phyloP scores from a whole-genome alignment of 2,329 filamentous ascomycete species.

The Colletotrichum tanaceti region DNA sequence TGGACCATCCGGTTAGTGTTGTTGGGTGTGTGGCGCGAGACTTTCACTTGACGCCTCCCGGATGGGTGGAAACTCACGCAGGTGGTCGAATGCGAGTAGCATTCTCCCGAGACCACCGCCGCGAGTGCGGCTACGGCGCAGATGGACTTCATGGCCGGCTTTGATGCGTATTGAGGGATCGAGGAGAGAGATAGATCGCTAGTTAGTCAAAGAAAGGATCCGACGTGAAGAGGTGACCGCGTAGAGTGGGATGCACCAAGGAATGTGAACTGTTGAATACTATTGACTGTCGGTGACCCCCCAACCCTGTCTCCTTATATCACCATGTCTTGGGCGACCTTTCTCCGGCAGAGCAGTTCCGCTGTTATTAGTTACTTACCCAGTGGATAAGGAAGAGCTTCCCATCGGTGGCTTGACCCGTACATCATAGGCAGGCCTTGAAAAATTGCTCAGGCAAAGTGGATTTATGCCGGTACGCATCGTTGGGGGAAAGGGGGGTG shows the following conservation, averaged over 20 bases:
- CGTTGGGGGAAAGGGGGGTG: not conserved
- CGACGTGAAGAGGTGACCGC: not conserved
- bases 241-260: not conserved
- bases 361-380: no score
- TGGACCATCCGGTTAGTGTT: not conserved
- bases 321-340: not conserved
- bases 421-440: not conserved
- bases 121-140: not conserved
- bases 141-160: slow-evolving; percentile 3
- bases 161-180: not conserved
- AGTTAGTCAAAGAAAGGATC: no score
- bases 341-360: not conserved
- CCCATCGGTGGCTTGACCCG: not conserved
- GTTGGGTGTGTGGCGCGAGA: not conserved
- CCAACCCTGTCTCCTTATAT: slow-evolving; percentile 5
- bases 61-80: slow-evolving; percentile 21
- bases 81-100: not conserved
- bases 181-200: not conserved
- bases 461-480: not conserved
- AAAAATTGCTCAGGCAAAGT: not conserved
- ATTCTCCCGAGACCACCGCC: not conserved
- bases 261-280: not conserved
- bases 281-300: no score
- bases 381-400: not conserved
- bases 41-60: no score